Percentiles rank a stretch among this genome's conserved stretches.
These are phyloP conservation scores for Shiraia sp. DNA, from an alignment of 2,329 filamentous ascomycete species.

Conservation along the genomic window DNA sequence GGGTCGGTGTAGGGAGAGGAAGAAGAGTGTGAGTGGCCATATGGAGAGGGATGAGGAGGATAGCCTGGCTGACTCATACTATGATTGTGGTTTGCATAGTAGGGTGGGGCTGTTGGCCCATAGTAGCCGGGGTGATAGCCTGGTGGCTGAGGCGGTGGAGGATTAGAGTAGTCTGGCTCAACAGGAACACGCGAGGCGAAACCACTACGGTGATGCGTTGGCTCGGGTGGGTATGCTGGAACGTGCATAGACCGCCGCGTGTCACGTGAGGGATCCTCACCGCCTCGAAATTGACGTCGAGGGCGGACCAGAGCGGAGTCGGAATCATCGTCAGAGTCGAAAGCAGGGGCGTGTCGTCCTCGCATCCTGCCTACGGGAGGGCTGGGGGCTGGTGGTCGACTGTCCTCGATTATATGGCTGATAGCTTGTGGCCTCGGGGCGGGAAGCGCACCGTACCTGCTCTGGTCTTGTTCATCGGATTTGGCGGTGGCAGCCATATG, in stretches of 20 bases:
- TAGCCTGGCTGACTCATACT: slow-evolving; percentile 42
- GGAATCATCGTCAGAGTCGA: slow-evolving; percentile 39
- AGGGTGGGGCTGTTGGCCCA: slow-evolving; percentile 38
- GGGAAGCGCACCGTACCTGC: slow-evolving; percentile 14
- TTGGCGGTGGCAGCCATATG: too few species aligned
- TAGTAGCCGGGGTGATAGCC: slow-evolving; percentile 45
- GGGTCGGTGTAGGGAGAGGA: slow-evolving; percentile 43
- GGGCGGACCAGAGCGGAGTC: slow-evolving; percentile 36
- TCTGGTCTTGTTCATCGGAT: slow-evolving; percentile 11
- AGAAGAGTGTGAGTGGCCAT: slow-evolving; percentile 42
- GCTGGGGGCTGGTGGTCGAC: slow-evolving; percentile 40
- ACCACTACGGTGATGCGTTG: slow-evolving; percentile 32
- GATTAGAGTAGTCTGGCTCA: slow-evolving; percentile 50
- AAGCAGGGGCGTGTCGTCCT: slow-evolving; percentile 34
- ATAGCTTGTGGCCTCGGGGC: slow-evolving; percentile 19
- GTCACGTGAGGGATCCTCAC: slow-evolving; percentile 31
- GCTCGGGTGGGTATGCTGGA: slow-evolving; percentile 25
- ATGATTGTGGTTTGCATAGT: slow-evolving; percentile 39
- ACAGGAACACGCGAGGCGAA: slow-evolving; percentile 43
- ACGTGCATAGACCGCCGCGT: slow-evolving; percentile 25
- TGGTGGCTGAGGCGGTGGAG: slow-evolving; percentile 71
- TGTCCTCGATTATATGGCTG: slow-evolving; percentile 30
- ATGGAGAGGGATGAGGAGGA: slow-evolving; percentile 34
- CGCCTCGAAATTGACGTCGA: slow-evolving; percentile 31
- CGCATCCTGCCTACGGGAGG: slow-evolving; percentile 36